Evolutionary conservation across 139 green algal species (phyloP).

Genomic region (Asterochloris sp.): DNA sequence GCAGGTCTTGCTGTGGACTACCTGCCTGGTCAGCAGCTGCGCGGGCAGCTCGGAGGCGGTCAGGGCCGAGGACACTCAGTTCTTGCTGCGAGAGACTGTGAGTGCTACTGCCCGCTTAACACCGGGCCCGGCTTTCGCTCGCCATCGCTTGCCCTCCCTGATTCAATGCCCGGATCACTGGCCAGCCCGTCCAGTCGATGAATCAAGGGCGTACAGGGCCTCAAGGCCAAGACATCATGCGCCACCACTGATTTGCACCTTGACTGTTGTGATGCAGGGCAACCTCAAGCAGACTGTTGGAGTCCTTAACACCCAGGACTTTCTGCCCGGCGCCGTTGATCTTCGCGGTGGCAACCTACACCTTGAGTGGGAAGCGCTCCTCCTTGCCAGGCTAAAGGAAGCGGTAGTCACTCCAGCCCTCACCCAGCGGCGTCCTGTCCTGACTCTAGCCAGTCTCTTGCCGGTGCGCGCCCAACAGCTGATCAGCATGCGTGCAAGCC

Average conservation of each 20-base stretch:
- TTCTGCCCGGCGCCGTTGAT: slow-evolving; percentile 23
- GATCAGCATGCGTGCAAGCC: neutral
- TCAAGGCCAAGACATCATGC: neutral
- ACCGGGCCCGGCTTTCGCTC: neutral
- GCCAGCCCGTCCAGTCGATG: neutral
- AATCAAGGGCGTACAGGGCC: neutral
- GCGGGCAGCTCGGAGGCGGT: slow-evolving; percentile 16
- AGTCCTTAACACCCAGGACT: slow-evolving; percentile 10
- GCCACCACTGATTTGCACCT: neutral
- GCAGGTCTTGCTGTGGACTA: slow-evolving; percentile 65
- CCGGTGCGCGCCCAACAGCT: neutral
- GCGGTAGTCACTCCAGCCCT: slow-evolving; percentile 1
- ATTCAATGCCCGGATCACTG: neutral
- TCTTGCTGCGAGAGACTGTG: slow-evolving; percentile 54
- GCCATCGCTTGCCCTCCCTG: neutral
- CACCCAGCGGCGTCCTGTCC: slow-evolving; percentile 5
- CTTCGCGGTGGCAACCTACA: slow-evolving; percentile 26
- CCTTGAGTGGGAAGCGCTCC: slow-evolving; percentile 20
- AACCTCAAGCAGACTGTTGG: slow-evolving; percentile 36
- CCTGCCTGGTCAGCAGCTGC: slow-evolving; percentile 46
- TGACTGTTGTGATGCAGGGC: slow-evolving; percentile 20
- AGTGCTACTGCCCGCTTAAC: neutral
- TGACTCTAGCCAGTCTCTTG: slow-evolving; percentile 15
- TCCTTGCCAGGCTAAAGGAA: slow-evolving; percentile 20
- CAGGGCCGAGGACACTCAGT: slow-evolving; percentile 31